These are phyloP conservation scores for Paramecium octaurelia DNA, from an alignment of 73 alveolate genomes.

Conservation along the genomic window DNA sequence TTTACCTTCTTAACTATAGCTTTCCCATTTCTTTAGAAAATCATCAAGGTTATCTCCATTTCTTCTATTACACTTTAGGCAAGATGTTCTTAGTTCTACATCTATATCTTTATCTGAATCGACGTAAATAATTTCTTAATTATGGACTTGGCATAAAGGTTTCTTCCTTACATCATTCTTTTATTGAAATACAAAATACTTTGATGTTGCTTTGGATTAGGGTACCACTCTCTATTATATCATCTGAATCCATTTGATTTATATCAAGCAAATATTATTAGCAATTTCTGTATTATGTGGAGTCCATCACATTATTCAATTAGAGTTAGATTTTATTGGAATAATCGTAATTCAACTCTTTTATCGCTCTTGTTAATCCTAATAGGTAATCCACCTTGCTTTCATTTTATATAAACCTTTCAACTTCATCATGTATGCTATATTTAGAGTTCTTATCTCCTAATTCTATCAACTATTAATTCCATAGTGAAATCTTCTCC, in stretches of 20 bases:
- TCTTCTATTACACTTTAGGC: background rate
- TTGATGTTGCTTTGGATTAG: background rate
- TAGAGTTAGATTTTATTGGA: background rate
- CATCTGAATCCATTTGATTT: background rate
- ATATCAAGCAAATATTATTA: background rate
- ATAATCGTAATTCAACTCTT: background rate
- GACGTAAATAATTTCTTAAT: background rate
- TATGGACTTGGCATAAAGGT: background rate
- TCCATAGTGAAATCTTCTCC: background rate
- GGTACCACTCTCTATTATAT: background rate
- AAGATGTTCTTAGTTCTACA: background rate
- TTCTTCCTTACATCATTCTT: background rate
- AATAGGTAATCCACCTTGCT: background rate
- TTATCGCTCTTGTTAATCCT: background rate
- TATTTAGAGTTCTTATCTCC: background rate
- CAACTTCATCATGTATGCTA: background rate
- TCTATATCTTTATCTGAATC: background rate
- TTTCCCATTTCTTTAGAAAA: background rate
- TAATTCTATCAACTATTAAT: background rate
- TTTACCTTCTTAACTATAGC: background rate
- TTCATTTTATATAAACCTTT: background rate
- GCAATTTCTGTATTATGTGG: background rate
- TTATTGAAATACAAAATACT: background rate
- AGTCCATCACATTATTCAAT: background rate
- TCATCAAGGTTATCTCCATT: background rate